Evolutionary conservation across 2,329 filamentous ascomycete genomes (phyloP), one percentile per base, ranked within the genome.

Genomic region (Fusarium goolgardi): DNA sequence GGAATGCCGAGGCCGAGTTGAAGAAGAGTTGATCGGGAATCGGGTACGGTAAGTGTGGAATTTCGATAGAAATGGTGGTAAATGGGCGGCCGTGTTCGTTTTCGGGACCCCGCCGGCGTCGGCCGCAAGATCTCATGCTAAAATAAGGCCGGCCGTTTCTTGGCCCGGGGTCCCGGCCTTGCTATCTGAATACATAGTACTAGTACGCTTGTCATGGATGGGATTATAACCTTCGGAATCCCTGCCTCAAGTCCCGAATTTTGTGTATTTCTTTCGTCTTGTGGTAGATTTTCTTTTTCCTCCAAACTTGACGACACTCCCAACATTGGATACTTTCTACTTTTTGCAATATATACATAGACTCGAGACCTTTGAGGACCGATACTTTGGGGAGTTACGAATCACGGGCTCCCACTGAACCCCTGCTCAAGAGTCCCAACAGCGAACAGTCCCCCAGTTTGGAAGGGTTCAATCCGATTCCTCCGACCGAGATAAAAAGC

Each of bases 1-100:
- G n/a, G 34, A 63, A 56, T 51, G 32, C 65, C 65, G 65, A 66
- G 56, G 65, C 52, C 51, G 51, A 54, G 31, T 49, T 12, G 18
- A 50, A 39, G 32, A 39, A 39, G 32, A 39, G 29, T 51, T 37
- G 20, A 44, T 20, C 60, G 62, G 60, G 46, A 62, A 25, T 65
- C 41, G 44, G 40, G 46, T 15, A 58, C 65, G 65, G 65, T 54
- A 69, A 65, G 44, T 55, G 51, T 31, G 37, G 43, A 9, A 27
- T 47, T 32, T 40, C 41, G 6, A 31, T 37, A 12, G n/a, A 46
- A 39, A 39, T 57, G n/a, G 16, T 41, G 37, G 23, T 27, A 15
- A 27, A 37, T 35, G 46, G 46, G 47, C 45, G 23, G 51, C 58
- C 61, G 71, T 73, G 64, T 72, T 73, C 71, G 69, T 71, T 73